Percentiles rank a stretch among this genome's conserved stretches.
Conservation (phyloP, 2,329 filamentous ascomycete genomes). For the Karstenula rhodostoma region DNA sequence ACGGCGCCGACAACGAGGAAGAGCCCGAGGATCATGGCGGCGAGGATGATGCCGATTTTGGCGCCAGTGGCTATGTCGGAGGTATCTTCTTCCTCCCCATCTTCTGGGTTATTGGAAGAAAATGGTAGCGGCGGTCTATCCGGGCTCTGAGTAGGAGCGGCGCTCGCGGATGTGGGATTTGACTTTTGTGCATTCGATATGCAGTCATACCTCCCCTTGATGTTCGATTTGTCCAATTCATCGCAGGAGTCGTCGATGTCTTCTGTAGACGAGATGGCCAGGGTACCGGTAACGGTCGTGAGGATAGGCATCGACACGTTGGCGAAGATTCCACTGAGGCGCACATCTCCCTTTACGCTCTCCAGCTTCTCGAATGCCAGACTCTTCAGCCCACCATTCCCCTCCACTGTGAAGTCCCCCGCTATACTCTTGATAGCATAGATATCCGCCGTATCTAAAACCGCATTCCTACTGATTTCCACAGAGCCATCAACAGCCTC, state of each 20-base stretch:
- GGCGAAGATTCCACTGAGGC: slow-evolving; percentile 24
- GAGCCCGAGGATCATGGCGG: slow-evolving; percentile 14
- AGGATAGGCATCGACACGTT: slow-evolving; percentile 34
- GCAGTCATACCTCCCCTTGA: slow-evolving; percentile 29
- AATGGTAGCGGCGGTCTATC: neutral
- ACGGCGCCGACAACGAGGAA: slow-evolving; percentile 13
- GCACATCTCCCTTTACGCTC: slow-evolving; percentile 27
- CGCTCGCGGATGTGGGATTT: neutral
- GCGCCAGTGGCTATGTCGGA: slow-evolving; percentile 11
- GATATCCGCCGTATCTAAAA: slow-evolving; percentile 20
- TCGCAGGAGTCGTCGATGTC: slow-evolving; percentile 27
- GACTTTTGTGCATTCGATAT: slow-evolving; percentile 12
- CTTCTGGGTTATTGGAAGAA: neutral
- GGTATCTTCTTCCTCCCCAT: neutral
- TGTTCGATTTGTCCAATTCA: slow-evolving; percentile 16
- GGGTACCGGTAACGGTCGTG: slow-evolving; percentile 22
- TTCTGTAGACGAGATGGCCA: slow-evolving; percentile 24
- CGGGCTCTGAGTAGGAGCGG: neutral
- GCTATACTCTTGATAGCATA: slow-evolving; percentile 21
- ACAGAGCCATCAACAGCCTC: slow-evolving; percentile 24
- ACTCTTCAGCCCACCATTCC: slow-evolving; percentile 12
- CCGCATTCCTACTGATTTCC: slow-evolving; percentile 22
- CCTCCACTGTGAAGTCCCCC: slow-evolving; percentile 26
- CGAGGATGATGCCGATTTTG: slow-evolving; percentile 22
- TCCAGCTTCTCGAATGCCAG: slow-evolving; percentile 26